Evolutionary conservation across 352 stramenopile species (phyloP).

Genomic region (Saprolegnia parasitica): DNA sequence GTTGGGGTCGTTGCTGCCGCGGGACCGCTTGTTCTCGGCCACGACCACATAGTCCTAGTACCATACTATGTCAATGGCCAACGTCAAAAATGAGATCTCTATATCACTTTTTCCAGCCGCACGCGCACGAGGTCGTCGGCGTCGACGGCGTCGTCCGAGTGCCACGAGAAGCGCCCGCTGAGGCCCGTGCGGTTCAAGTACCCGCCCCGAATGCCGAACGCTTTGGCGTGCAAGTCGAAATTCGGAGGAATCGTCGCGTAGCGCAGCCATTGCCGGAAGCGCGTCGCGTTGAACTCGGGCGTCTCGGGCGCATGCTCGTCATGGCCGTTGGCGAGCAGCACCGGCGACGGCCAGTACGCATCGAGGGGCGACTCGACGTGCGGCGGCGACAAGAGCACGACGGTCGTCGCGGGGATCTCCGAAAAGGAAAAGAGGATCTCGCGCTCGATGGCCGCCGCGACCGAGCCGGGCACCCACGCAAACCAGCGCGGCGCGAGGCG

Average conservation of each 20-base stretch:
- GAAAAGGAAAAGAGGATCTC: not conserved
- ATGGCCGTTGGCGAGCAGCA: slow-evolving; percentile 20
- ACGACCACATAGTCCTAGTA: slow-evolving; percentile 21
- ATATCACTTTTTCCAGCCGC: slow-evolving; percentile 42
- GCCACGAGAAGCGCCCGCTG: slow-evolving; percentile 62
- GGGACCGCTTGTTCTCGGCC: not conserved
- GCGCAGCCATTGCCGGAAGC: slow-evolving; percentile 52
- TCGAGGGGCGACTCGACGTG: slow-evolving; percentile 18
- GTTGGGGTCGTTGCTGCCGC: slow-evolving; percentile 28
- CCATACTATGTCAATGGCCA: not conserved
- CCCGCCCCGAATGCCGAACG: slow-evolving; percentile 46
- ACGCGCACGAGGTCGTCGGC: slow-evolving; percentile 38
- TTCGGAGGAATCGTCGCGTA: slow-evolving; percentile 34
- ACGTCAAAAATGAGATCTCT: not conserved
- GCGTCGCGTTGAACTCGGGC: slow-evolving; percentile 36
- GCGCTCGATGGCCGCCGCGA: slow-evolving; percentile 7
- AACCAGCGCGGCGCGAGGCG: slow-evolving; percentile 55
- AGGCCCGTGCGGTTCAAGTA: slow-evolving; percentile 53
- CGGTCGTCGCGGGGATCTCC: not conserved
- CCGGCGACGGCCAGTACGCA: slow-evolving; percentile 14
- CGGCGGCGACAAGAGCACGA: not conserved
- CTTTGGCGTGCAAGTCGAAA: slow-evolving; percentile 46
- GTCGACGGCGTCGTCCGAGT: slow-evolving; percentile 39
- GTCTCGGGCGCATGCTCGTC: slow-evolving; percentile 1
- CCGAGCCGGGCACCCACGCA: slow-evolving; percentile 56